Percentiles rank a stretch among this genome's conserved stretches.
These are phyloP conservation scores for Cercospora sojina DNA, from an alignment of 2,329 filamentous ascomycete species.

Conservation along the genomic window DNA sequence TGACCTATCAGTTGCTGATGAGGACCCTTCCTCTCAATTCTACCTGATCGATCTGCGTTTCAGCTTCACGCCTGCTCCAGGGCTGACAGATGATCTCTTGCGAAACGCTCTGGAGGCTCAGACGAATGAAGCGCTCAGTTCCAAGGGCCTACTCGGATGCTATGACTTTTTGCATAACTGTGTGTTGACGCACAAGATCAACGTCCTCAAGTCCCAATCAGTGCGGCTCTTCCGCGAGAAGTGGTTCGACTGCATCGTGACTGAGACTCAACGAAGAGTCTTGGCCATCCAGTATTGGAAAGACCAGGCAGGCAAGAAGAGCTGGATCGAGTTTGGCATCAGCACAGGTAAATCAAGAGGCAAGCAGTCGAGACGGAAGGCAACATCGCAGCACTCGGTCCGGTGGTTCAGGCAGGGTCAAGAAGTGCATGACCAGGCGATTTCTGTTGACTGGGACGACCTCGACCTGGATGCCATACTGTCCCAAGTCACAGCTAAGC, in stretches of 20 bases:
- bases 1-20: conserved; percentile 85
- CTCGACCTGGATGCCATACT: conserved; percentile 75
- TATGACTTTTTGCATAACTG: conserved; percentile 87
- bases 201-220: conserved; percentile 76
- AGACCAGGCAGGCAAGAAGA: conserved; percentile 68
- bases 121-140: conserved; percentile 68
- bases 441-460: conserved; percentile 64
- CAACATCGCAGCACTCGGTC: conserved; percentile 50
- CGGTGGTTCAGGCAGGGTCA: conserved; percentile 85
- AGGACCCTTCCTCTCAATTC: conserved; percentile 79
- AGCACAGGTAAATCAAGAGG: conserved; percentile 56
- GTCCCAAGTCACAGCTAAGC: conserved; percentile 70
- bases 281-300: conserved; percentile 91
- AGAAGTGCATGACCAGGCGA: conserved; percentile 64
- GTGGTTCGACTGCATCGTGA: conserved; percentile 75
- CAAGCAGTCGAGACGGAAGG: conserved; percentile 35
- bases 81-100: conserved; percentile 60
- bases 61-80: conserved; percentile 68
- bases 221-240: conserved; percentile 63
- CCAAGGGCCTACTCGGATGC: conserved; percentile 72
- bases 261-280: conserved; percentile 77
- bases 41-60: conserved; percentile 94
- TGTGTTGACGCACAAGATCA: conserved; percentile 85
- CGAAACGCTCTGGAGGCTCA: conserved; percentile 66
- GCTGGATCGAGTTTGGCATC: conserved; percentile 87